Conservation (phyloP, 495 filamentous ascomycete genomes). For the Chaetomium fimeti region DNA sequence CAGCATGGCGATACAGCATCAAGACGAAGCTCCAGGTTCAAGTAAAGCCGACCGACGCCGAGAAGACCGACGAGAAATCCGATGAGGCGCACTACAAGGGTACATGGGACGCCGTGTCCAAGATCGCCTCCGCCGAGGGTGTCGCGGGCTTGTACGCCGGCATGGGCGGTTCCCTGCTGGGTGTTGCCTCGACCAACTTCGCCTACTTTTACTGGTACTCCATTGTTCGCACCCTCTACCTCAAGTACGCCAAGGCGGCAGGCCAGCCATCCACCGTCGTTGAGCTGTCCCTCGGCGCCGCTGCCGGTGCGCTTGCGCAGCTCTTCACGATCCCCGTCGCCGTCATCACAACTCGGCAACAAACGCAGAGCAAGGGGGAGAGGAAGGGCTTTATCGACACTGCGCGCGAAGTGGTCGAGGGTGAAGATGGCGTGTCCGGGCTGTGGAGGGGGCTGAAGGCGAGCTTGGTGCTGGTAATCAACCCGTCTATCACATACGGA, state of each 20-base stretch:
- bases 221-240: conserved; percentile 76
- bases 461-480: conserved; percentile 92
- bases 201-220: conserved; percentile 99
- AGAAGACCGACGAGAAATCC: conserved; percentile 34
- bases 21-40: conserved; percentile 98
- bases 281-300: conserved; percentile 83
- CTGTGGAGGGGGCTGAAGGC: conserved; percentile 96
- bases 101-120: conserved; percentile 81
- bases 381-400: conserved; percentile 87
- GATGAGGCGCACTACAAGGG: conserved; percentile 73
- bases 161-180: conserved; percentile 79
- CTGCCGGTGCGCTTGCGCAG: conserved; percentile 88
- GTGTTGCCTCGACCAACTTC: conserved; percentile 96
- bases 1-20: conserved; percentile 54
- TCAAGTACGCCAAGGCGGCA: conserved; percentile 61
- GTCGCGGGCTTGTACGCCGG: conserved; percentile 82
- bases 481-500: conserved; percentile 97
- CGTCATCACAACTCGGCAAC: conserved; percentile 92
- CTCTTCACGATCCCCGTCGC: conserved; percentile 95
- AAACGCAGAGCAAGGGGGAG: conserved; percentile 80
- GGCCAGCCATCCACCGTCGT: conserved; percentile 74
- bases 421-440: conserved; percentile 85
- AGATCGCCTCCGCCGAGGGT: conserved; percentile 83
- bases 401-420: conserved; percentile 79
- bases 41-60: conserved; percentile 60